phyloP scores from a whole-genome alignment of 495 filamentous ascomycete genomes.

The Aspergillus asperescens region DNA sequence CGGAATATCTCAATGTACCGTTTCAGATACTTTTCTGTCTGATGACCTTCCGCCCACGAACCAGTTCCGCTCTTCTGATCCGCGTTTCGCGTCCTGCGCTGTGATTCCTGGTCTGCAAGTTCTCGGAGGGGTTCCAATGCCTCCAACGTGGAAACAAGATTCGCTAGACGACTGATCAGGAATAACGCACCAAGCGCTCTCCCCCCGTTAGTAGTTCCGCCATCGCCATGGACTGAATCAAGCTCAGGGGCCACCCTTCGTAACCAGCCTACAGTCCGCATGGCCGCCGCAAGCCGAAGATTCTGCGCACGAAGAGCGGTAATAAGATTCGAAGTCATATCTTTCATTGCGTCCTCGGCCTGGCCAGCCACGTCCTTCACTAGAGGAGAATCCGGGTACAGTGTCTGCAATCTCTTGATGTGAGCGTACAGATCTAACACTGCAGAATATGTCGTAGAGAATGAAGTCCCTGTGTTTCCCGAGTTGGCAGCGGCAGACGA shows the following conservation, averaged over 20 bases:
- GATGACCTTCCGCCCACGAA: constrained; percentile 72
- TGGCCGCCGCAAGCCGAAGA: constrained; percentile 83
- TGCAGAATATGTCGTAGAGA: constrained; percentile 77
- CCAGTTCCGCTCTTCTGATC: constrained; percentile 24
- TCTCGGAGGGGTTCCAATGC: constrained; percentile 82
- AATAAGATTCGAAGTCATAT: constrained; percentile 83
- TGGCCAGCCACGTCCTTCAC: constrained; percentile 67
- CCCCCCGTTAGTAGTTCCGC: constrained; percentile 43
- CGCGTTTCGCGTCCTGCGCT: constrained; percentile 28
- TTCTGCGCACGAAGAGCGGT: constrained; percentile 65
- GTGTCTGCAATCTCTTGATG: constrained; percentile 75
- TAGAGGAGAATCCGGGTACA: constrained; percentile 75
- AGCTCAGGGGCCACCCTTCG: constrained; percentile 80
- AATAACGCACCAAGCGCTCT: constrained; percentile 77
- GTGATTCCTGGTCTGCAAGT: constrained; percentile 82
- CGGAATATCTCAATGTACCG: constrained; percentile 96
- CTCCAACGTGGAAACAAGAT: constrained; percentile 71
- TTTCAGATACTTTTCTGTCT: constrained; percentile 92
- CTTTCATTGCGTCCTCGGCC: constrained; percentile 82
- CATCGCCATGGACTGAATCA: constrained; percentile 44
- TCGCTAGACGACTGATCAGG: constrained; percentile 77
- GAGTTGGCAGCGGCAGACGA: constrained; percentile 51
- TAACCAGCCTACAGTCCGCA: constrained; percentile 90
- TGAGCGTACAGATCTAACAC: constrained; percentile 92
- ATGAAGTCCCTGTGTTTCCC: constrained; percentile 37